These are phyloP conservation scores for Sarocladiaceae sp. DNA, from an alignment of 2,329 filamentous ascomycete species.

Conservation along the genomic window DNA sequence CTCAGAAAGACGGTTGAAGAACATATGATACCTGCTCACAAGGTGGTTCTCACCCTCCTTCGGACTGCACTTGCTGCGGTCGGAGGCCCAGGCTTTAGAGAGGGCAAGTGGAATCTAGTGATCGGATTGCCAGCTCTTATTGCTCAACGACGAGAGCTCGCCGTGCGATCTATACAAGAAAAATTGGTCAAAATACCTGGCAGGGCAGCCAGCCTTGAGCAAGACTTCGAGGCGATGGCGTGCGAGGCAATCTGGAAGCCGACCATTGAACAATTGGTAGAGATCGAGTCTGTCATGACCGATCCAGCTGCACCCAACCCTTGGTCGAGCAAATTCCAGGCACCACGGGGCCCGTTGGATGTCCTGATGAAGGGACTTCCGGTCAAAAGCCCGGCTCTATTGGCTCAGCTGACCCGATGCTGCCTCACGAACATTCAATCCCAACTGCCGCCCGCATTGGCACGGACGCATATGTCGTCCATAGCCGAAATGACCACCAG, in stretches of 20 bases:
- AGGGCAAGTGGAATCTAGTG: not conserved
- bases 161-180: too few species aligned
- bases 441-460: slow-evolving; percentile 12
- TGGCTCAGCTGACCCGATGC: slow-evolving; percentile 17
- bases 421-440: slow-evolving; percentile 16
- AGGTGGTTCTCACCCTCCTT: not conserved
- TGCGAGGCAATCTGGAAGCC: slow-evolving; percentile 26
- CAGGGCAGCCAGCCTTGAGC: too few species aligned
- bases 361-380: slow-evolving; percentile 14
- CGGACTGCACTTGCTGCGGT: not conserved
- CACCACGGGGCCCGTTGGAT: not conserved
- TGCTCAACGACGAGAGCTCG: too few species aligned
- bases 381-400: slow-evolving; percentile 9
- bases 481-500: slow-evolving; percentile 17
- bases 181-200: too few species aligned
- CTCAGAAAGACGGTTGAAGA: not conserved
- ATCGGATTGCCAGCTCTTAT: too few species aligned
- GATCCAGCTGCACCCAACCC: not conserved
- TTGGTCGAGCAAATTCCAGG: not conserved
- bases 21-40: not conserved
- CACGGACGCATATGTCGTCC: slow-evolving; percentile 13
- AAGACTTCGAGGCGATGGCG: too few species aligned
- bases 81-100: not conserved
- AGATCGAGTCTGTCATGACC: slow-evolving; percentile 17
- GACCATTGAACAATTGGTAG: slow-evolving; percentile 22